These are phyloP conservation scores for Daucus carota DNA, from an alignment of 129 eudicot genomes.

Conservation along the genomic window DH1_v3.0 NC_030382.2:47452001-47452500, in stretches of 20 bases:
- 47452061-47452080: no score
- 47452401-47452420: not conserved
- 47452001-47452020: no score
- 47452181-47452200: not conserved
- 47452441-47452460: conserved; percentile 21
- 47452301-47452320: no score
- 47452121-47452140: not conserved
- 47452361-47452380: conserved; percentile 20
- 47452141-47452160: not conserved
- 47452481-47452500: no score
- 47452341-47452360: conserved; percentile 20
- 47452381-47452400: conserved; percentile 24
- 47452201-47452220: not conserved
- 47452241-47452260: not conserved
- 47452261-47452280: not conserved
- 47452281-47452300: not conserved
- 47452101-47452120: not conserved
- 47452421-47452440: no score
- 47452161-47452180: not conserved
- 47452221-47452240: not conserved
- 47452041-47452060: not conserved
- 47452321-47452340: conserved; percentile 2
- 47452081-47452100: no score
- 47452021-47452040: not conserved
- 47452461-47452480: not conserved